These are phyloP conservation scores for Cladosporium sp. DNA, from an alignment of 2,329 filamentous ascomycete species.

Conservation along the genomic window DNA sequence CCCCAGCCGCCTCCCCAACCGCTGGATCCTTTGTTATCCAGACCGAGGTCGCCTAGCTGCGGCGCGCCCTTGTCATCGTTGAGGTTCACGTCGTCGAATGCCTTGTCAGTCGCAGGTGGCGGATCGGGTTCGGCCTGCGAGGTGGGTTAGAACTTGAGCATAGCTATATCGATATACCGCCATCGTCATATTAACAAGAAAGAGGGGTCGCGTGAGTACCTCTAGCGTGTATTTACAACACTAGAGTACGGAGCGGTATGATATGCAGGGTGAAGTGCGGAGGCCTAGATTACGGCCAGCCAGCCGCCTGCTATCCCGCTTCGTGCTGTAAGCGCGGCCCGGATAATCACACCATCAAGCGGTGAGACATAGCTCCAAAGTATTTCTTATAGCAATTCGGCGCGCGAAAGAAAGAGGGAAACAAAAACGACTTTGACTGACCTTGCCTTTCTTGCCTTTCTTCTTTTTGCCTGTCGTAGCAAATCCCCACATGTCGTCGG, in stretches of 20 bases:
- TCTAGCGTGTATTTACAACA: conserved; percentile 10
- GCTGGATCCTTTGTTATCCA: conserved; percentile 24
- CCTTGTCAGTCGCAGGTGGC: conserved; percentile 33
- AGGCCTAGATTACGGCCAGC: conserved; percentile 6
- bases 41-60: conserved; percentile 45
- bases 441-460: conserved; percentile 34
- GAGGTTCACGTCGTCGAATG: conserved; percentile 45
- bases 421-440: conserved; percentile 19
- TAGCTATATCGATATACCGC: conserved; percentile 6
- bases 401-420: conserved; percentile 10
- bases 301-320: conserved; percentile 2
- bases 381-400: too few relatives aligned
- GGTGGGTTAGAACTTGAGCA: conserved; percentile 2
- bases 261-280: conserved; percentile 7
- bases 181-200: not conserved
- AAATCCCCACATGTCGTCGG: conserved; percentile 24
- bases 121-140: conserved; percentile 25
- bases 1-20: conserved; percentile 34
- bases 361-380: conserved; percentile 4
- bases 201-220: conserved; percentile 11
- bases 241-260: conserved; percentile 7
- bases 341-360: conserved; percentile 12
- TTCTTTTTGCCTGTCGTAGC: conserved; percentile 24
- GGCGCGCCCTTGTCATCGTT: conserved; percentile 41
- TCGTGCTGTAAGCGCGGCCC: conserved; percentile 7